Base-by-base conservation (phyloP, 176 grass and related monocot genomes). In the Oropetium thomaeum region DNA sequence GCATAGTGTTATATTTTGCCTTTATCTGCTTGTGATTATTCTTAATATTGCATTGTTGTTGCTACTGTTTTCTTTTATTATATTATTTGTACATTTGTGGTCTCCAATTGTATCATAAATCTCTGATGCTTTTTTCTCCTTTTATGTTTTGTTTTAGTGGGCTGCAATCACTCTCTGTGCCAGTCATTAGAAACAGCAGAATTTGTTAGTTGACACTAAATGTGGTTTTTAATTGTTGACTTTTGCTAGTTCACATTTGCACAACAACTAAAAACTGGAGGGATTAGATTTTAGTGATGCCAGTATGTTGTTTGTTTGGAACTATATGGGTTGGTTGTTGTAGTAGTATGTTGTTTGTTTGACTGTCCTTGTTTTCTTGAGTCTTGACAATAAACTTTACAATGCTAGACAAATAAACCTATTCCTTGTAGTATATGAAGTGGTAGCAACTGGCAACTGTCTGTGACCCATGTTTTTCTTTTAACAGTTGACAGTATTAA, bases 391-490 rank as follows among this genome's bases (percentile, higher is more conserved):
- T n/a, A n/a, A n/a, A 23, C 8, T 66, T 15, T 69, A 59, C 78
- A 33, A 58, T 63, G 30, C 23, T 32, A 44, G 13, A 54, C 45
- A 39, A 27, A 31, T 62, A 52, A 40, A 35, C 13, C 66, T 77
- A 28, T 49, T 81, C 6, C 13, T 53, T 70, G 43, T 71, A n/a
- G n/a, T 26, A 45, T 16, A 26, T 65, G 61, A 10, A 12, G 38
- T 25, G 4, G 61, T 66, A 31, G 25, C n/a, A 48, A 49, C 59
- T 30, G 30, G n/a, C n/a, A n/a, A n/a, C n/a, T n/a, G 8, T 57
- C 33, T 45, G 4, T 31, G 23, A 65, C 67, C 73, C 19, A 80
- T 85, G 54, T 67, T 60, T 68, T 67, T 74, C 16, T 79, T 85
- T 72, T 17, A 27, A 6, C 17, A 7, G 45, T 49, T 45, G 45